Percentiles rank a stretch among this genome's conserved stretches.
Conservation (phyloP, 345 rosid species). For the Acer saccharum region DNA sequence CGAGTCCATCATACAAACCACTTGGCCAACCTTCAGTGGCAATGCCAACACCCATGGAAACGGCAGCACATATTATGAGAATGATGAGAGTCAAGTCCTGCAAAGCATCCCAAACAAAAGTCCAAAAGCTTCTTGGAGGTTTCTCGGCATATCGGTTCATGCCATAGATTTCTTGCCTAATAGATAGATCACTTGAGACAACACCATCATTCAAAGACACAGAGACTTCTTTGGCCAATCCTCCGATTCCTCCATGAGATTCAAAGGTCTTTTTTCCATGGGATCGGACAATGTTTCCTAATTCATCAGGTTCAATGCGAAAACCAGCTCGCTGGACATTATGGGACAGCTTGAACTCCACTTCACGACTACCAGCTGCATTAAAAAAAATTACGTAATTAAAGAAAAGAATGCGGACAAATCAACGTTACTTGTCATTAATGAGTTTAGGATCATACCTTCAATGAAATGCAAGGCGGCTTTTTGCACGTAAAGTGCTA, state of each 20-base stretch:
- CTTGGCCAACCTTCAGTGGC: constrained; percentile 49
- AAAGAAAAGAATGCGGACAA: constrained; percentile 2
- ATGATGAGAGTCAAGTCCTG: constrained; percentile 50
- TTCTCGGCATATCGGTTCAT: constrained; percentile 58
- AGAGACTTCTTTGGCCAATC: constrained; percentile 32
- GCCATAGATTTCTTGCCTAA: constrained; percentile 60
- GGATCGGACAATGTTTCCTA: constrained; percentile 35
- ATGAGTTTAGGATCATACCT: constrained; percentile 27
- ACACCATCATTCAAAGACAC: constrained; percentile 53
- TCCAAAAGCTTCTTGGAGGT: constrained; percentile 48
- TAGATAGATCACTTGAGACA: constrained; percentile 42
- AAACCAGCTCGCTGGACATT: constrained; percentile 42
- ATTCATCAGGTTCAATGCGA: constrained; percentile 41
- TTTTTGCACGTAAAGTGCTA: constrained; percentile 58
- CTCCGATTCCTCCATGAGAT: constrained; percentile 44
- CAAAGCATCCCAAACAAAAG: constrained; percentile 55
- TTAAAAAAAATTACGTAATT: background rate
- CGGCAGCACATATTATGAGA: constrained; percentile 45
- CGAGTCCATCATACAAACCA: constrained; percentile 54
- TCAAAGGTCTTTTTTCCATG: constrained; percentile 34
- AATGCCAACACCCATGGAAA: constrained; percentile 35
- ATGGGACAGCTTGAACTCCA: constrained; percentile 35
- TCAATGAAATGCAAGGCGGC: constrained; percentile 57
- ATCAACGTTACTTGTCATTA: background rate
- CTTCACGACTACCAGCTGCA: constrained; percentile 43